Base-by-base conservation (phyloP, 257 asterid species). In the Solanum pimpinellifolium region DNA sequence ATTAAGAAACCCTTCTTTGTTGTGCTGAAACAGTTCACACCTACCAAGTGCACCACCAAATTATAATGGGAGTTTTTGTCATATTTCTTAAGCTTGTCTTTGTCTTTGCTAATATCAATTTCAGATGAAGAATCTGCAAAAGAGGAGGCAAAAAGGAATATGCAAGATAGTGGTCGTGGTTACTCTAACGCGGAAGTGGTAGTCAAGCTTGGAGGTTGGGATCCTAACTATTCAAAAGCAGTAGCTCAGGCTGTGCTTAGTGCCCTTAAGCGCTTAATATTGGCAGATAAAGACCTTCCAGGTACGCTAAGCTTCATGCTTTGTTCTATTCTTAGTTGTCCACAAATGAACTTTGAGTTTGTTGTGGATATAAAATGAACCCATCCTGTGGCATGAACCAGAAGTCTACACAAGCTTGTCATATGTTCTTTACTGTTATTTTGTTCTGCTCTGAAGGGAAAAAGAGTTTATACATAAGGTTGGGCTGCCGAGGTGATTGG, bases 401-500 rank as follows among this genome's bases (percentile, higher is more conserved):
- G 66, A 25, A 46, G 1, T 44, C 8, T 12, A 20, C 81, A 62
- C 25, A 49, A 15, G 41, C 52, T 87, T 56, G 46, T 29, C 76
- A 62, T 31, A 23, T 69, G 62, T 9, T 82, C 23, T 6, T 73
- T 31, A 59, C 82, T 68, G 75, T 11, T 37, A 20, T 33, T 11
- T 60, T 87, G 27, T 69, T 25, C 47, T 20, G 76, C 83, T 88
- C 69, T 81, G 23, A 37, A 97, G 99, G 97, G 88, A 92, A 87
- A 88, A 97, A 94, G 83, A 94, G 99, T 87, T 87, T 97, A 88
- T 97, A 97, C 69, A 66, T 94, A 83, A 89, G 98, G 88, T 84
- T 97, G 86, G 99, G 98, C 86, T 95, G 99, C 89, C 90, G 98
- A 85, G 99, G 99, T 18, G 98, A 97, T 84, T 97, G 99, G 99